A percentile compares a stretch with the other conserved stretches of the same genome.
Evolutionary conservation across 192 early-diverging fungal genomes (phyloP).

Genomic region (Dissophora globulifera): DNA sequence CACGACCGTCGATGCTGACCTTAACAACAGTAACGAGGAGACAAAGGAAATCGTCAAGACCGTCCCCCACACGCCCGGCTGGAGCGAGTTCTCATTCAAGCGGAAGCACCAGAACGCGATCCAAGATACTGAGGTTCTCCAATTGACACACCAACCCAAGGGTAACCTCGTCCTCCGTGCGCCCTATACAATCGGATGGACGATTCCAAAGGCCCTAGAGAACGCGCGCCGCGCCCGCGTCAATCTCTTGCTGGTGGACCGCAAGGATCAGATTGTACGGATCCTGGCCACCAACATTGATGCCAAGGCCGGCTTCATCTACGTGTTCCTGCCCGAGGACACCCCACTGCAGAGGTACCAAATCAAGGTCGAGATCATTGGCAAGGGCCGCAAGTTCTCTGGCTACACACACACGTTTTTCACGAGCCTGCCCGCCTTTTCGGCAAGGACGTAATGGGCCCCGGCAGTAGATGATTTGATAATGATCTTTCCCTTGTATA

Average conservation of each 20-base stretch:
- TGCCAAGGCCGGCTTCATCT: conserved; percentile 38
- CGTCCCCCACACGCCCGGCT: background rate
- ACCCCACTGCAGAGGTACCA: conserved; percentile 21
- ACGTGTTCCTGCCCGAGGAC: conserved; percentile 42
- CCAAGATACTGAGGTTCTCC: conserved; percentile 22
- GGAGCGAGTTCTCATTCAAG: conserved; percentile 13
- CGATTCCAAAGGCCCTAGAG: conserved; percentile 46
- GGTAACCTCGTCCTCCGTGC: conserved; percentile 39
- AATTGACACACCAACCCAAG: conserved; percentile 42
- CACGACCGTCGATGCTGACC: background rate
- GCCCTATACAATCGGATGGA: conserved; percentile 51
- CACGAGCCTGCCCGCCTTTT: conserved; percentile 47
- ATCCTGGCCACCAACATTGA: conserved; percentile 38
- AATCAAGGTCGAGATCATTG: conserved; percentile 52
- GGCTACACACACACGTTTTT: conserved; percentile 38
- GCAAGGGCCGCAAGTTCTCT: conserved; percentile 51
- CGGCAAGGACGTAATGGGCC: conserved; percentile 7
- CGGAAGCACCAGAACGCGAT: conserved; percentile 13
- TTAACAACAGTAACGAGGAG: background rate
- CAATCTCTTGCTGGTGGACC: conserved; percentile 34
- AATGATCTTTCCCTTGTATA: background rate
- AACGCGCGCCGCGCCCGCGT: conserved; percentile 31
- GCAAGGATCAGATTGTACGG: conserved; percentile 7
- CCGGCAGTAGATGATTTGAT: background rate
- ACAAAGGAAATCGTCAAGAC: background rate